Conservation (phyloP, 768 basidiomycete species). For the Leccinum longicurvipes region DNA sequence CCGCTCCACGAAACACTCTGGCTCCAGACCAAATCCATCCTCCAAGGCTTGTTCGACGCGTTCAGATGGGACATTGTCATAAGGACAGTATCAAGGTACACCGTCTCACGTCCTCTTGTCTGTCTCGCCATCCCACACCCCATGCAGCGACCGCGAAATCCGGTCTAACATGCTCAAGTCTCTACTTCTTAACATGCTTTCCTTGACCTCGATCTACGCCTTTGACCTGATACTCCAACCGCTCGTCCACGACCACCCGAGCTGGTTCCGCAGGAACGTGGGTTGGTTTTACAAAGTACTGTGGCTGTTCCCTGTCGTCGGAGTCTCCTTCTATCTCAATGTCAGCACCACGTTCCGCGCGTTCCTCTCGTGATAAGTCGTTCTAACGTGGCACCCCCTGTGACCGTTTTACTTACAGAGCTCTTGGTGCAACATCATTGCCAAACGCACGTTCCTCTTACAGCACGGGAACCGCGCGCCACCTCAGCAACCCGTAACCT, state of each 20-base stretch:
- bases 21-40: conserved; percentile 59
- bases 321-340: conserved; percentile 76
- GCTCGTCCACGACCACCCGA: conserved; percentile 56
- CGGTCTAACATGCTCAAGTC: conserved; percentile 75
- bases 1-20: conserved; percentile 55
- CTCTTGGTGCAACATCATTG: conserved; percentile 74
- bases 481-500: conserved; percentile 52
- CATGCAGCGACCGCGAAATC: conserved; percentile 67
- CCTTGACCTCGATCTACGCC: conserved; percentile 68
- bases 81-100: conserved; percentile 55
- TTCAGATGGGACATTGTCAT: conserved; percentile 70
- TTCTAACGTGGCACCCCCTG: conserved; percentile 9
- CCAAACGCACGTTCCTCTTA: conserved; percentile 69
- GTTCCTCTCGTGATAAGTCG: conserved; percentile 5
- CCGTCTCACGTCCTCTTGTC: conserved; percentile 6
- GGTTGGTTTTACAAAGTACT: conserved; percentile 74
- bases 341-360: conserved; percentile 41
- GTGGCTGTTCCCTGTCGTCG: conserved; percentile 78
- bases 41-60: conserved; percentile 63
- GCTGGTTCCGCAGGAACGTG: conserved; percentile 69
- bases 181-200: conserved; percentile 65
- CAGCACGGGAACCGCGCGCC: conserved; percentile 63
- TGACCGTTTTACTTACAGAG: conserved; percentile 41
- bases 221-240: conserved; percentile 73
- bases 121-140: conserved; percentile 9